phyloP scores from a whole-genome alignment of 129 eudicot species.

The Flaveria bidentis region DNA sequence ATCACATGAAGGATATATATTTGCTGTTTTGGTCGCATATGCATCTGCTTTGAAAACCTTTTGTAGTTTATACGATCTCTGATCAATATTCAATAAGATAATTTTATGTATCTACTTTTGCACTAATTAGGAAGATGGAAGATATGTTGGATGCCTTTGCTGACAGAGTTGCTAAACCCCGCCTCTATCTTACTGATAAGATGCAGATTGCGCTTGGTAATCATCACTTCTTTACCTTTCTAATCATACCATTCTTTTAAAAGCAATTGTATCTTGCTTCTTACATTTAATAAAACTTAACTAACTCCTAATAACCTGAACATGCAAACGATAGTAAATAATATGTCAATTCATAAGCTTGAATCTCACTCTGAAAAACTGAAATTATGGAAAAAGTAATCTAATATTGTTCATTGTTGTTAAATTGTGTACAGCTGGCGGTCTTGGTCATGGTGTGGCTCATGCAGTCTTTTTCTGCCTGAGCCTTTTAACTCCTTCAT shows the following conservation, averaged over 20 bases:
- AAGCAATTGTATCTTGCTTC: background rate
- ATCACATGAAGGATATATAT: background rate
- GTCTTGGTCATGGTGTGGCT: slow-evolving; percentile 96
- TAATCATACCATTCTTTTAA: background rate
- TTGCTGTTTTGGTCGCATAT: background rate
- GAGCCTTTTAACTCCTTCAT: slow-evolving; percentile 90
- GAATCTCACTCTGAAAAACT: background rate
- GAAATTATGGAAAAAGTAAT: background rate
- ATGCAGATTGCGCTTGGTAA: slow-evolving; percentile 99
- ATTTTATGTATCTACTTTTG: slow-evolving; percentile 6
- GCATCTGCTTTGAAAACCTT: background rate
- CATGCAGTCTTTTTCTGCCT: slow-evolving; percentile 97
- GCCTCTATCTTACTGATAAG: slow-evolving; percentile 87
- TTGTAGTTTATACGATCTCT: background rate
- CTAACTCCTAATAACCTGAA: background rate
- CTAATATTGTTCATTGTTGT: background rate
- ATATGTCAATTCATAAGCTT: slow-evolving; percentile 3
- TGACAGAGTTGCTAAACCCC: slow-evolving; percentile 91
- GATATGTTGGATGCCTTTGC: slow-evolving; percentile 85
- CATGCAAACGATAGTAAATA: background rate
- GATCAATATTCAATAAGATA: background rate
- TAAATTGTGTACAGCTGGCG: slow-evolving; percentile 75
- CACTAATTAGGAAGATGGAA: slow-evolving; percentile 73
- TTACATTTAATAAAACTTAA: background rate
- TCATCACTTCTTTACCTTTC: slow-evolving; percentile 16